A percentile compares a stretch with the other conserved stretches of the same genome.
Conservation (phyloP, 1,284 basidiomycete genomes). For the Vanrija pseudolonga region DNA sequence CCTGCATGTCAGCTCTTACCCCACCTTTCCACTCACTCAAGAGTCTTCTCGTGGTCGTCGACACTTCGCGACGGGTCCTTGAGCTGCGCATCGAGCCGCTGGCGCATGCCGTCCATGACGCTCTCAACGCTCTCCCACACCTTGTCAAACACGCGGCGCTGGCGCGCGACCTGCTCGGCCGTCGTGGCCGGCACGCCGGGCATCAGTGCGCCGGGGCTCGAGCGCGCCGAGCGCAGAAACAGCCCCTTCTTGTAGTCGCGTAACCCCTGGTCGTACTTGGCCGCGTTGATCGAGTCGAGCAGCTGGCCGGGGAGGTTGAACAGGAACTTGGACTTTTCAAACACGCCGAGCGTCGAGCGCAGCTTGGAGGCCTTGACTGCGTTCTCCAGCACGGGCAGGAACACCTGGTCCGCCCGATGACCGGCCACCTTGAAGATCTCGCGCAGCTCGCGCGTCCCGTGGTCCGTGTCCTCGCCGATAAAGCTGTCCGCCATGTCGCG, state of each 20-base stretch:
- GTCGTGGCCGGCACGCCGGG: constrained; percentile 55
- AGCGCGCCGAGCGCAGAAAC: constrained; percentile 67
- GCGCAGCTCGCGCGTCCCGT: constrained; percentile 74
- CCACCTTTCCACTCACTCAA: constrained; percentile 64
- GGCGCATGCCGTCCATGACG: constrained; percentile 88
- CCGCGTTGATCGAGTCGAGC: constrained; percentile 71
- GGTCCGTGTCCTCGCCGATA: constrained; percentile 70
- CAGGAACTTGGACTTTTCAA: constrained; percentile 96
- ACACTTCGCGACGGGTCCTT: constrained; percentile 70
- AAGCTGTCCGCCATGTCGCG: constrained; percentile 90
- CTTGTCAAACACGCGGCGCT: constrained; percentile 89
- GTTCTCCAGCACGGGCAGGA: constrained; percentile 93
- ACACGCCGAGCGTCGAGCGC: constrained; percentile 86
- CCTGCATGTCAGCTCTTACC: constrained; percentile 50
- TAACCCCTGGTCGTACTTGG: constrained; percentile 86
- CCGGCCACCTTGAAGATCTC: constrained; percentile 76
- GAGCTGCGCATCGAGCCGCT: constrained; percentile 68
- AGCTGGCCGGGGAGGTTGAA: constrained; percentile 94
- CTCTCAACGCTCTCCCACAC: constrained; percentile 95
- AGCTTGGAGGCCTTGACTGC: constrained; percentile 91
- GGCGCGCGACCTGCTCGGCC: constrained; percentile 61
- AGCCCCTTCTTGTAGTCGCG: constrained; percentile 98
- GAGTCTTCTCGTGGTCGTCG: constrained; percentile 95
- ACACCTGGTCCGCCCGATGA: constrained; percentile 90
- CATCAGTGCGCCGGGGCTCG: constrained; percentile 76